Conservation (phyloP, 495 filamentous ascomycete species). For the Bryoglossum gracile region DNA sequence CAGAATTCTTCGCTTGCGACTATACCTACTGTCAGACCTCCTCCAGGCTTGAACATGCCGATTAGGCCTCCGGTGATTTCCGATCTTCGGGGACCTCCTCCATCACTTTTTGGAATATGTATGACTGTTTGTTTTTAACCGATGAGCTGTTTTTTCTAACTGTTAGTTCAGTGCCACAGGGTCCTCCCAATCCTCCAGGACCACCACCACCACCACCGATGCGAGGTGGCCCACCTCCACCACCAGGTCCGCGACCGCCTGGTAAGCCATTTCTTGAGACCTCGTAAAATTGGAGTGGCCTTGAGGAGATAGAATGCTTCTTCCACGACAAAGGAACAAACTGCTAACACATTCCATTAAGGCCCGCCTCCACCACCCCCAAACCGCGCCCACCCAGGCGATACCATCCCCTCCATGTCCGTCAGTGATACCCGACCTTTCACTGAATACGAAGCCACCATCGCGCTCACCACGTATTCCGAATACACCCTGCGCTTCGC, state of each 20-base stretch:
- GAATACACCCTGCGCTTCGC: slow-evolving; percentile 15
- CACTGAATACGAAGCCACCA: slow-evolving; percentile 7
- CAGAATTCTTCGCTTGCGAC: too few species aligned
- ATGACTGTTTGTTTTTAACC: too few species aligned
- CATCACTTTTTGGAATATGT: too few species aligned
- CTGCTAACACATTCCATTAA: too few species aligned
- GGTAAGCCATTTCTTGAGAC: not conserved
- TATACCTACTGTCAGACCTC: not conserved
- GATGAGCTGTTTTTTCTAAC: too few species aligned
- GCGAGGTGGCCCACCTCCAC: not conserved
- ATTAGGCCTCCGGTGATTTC: not conserved
- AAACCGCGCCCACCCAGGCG: not conserved
- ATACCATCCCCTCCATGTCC: not conserved
- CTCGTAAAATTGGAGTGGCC: too few species aligned
- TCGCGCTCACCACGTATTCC: slow-evolving; percentile 10
- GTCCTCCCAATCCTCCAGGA: too few species aligned
- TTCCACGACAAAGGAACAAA: too few species aligned
- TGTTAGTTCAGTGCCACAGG: too few species aligned
- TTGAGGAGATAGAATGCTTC: too few species aligned
- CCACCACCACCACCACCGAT: too few species aligned
- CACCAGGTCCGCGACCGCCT: not conserved
- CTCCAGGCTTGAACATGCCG: not conserved
- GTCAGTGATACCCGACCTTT: slow-evolving; percentile 8
- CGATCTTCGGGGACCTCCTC: too few species aligned
- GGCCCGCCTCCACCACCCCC: slow-evolving; percentile 1